Evolutionary conservation across 2,329 filamentous ascomycete species (phyloP).

Genomic region (Curvularia verruculosa): DNA sequence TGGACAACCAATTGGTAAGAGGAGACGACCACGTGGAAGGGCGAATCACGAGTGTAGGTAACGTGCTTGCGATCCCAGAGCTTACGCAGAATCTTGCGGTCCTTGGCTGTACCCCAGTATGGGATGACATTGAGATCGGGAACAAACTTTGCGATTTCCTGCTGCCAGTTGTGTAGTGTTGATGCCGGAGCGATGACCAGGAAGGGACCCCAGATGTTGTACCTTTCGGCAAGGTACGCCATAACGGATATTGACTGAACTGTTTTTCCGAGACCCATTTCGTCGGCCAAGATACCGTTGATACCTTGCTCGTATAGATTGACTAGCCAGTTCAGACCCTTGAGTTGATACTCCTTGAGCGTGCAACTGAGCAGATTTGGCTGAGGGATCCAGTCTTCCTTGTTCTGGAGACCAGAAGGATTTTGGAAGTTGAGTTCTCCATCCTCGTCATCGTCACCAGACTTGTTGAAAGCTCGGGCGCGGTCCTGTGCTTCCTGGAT

Average conservation of each 20-base stretch:
- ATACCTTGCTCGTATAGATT: constrained; percentile 99
- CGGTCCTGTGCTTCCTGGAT: constrained; percentile 94
- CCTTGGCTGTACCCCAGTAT: constrained; percentile 94
- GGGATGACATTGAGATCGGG: constrained; percentile 93
- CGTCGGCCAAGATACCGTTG: constrained; percentile 97
- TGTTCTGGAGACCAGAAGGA: constrained; percentile 89
- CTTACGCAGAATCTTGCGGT: constrained; percentile 94
- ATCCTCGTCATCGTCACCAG: constrained; percentile 64
- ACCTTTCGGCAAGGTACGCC: constrained; percentile 95
- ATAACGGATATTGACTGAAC: constrained; percentile 99
- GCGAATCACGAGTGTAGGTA: constrained; percentile 89
- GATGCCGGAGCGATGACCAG: constrained; percentile 95
- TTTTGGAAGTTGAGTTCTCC: constrained; percentile 99
- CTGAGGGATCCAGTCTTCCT: constrained; percentile 79
- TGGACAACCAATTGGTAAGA: constrained; percentile 97
- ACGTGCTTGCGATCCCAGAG: constrained; percentile 99
- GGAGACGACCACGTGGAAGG: constrained; percentile 95
- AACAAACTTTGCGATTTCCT: constrained; percentile 95
- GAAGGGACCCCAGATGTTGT: constrained; percentile 98
- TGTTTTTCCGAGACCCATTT: constrained; percentile 99
- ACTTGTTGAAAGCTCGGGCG: constrained; percentile 88
- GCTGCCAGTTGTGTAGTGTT: constrained; percentile 98
- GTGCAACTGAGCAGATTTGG: constrained; percentile 92
- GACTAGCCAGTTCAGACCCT: constrained; percentile 98
- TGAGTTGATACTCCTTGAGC: constrained; percentile 98